Evolutionary conservation across 306 rosid species (phyloP).

Genomic region (Sindora glabra): DNA sequence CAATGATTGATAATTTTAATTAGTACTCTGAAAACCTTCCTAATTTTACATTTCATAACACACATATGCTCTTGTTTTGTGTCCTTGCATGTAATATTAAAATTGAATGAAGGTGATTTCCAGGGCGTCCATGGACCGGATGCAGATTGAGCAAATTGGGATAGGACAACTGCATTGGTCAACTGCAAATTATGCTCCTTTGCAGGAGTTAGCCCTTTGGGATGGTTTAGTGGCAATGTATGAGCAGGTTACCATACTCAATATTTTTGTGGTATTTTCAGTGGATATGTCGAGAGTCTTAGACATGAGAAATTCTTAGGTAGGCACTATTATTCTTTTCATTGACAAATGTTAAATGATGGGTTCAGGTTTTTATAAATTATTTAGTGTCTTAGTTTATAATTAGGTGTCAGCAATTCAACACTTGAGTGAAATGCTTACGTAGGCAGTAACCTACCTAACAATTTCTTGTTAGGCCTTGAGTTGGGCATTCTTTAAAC

Average conservation of each 20-base stretch:
- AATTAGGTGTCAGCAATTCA: too few relatives aligned
- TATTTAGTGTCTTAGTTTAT: too few relatives aligned
- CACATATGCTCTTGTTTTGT: neutral
- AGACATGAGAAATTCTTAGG: too few relatives aligned
- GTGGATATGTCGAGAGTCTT: too few relatives aligned
- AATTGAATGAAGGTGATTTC: slow-evolving; percentile 5
- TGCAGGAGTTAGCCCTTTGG: slow-evolving; percentile 90
- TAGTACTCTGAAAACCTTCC: neutral
- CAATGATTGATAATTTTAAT: neutral
- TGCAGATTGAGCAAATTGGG: slow-evolving; percentile 84
- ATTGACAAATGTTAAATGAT: too few relatives aligned
- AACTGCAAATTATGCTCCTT: slow-evolving; percentile 85
- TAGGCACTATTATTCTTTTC: too few relatives aligned
- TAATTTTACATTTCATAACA: neutral
- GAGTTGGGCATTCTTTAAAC: neutral
- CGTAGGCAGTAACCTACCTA: too few relatives aligned
- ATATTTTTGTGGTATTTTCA: slow-evolving; percentile 16
- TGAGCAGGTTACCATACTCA: slow-evolving; percentile 63
- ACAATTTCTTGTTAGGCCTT: neutral
- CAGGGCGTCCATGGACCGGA: slow-evolving; percentile 82
- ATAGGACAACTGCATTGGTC: slow-evolving; percentile 97
- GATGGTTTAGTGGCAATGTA: slow-evolving; percentile 96
- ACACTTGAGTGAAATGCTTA: too few relatives aligned
- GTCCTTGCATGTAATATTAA: slow-evolving; percentile 2
- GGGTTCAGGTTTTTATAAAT: too few relatives aligned